These are phyloP conservation scores for Phialophora expanda DNA, from an alignment of 2,329 filamentous ascomycete species.

Conservation along the genomic window DNA sequence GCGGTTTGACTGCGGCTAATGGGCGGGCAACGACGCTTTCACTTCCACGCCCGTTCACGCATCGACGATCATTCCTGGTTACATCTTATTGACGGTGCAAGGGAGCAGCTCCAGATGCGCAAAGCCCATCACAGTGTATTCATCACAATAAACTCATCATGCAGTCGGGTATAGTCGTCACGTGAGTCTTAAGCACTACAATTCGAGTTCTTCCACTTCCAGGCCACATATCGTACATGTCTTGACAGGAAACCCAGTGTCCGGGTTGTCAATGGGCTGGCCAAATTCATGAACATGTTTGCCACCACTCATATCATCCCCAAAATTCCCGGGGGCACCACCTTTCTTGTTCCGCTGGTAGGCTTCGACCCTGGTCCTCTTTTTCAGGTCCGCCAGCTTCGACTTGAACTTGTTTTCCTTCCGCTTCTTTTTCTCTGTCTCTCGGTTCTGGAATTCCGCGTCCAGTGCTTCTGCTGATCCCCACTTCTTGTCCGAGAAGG, in stretches of 20 bases:
- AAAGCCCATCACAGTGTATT: neutral
- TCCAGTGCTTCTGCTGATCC: slow-evolving; percentile 84
- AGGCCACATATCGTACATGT: slow-evolving; percentile 70
- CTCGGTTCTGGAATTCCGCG: slow-evolving; percentile 81
- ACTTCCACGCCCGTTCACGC: neutral
- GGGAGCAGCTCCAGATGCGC: neutral
- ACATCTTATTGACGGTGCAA: neutral
- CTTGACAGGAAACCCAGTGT: slow-evolving; percentile 69
- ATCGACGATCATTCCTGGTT: neutral
- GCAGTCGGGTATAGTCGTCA: slow-evolving; percentile 12
- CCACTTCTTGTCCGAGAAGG: slow-evolving; percentile 83
- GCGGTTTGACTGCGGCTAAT: slow-evolving; percentile 18
- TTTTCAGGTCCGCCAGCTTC: slow-evolving; percentile 88
- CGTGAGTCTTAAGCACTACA: slow-evolving; percentile 46
- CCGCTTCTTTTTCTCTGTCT: slow-evolving; percentile 77
- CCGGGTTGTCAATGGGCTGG: slow-evolving; percentile 61
- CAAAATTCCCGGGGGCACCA: slow-evolving; percentile 65
- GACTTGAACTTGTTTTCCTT: slow-evolving; percentile 92
- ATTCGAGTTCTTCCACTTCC: slow-evolving; percentile 70
- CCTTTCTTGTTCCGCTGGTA: slow-evolving; percentile 72
- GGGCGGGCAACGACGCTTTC: neutral
- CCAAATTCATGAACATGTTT: slow-evolving; percentile 91
- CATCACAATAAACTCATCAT: neutral
- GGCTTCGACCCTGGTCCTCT: slow-evolving; percentile 87
- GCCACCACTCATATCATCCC: slow-evolving; percentile 71